A percentile compares a stretch with the other conserved stretches of the same genome.
Conservation (phyloP, 2,329 filamentous ascomycete species). For the Colletotrichum sojae region DNA sequence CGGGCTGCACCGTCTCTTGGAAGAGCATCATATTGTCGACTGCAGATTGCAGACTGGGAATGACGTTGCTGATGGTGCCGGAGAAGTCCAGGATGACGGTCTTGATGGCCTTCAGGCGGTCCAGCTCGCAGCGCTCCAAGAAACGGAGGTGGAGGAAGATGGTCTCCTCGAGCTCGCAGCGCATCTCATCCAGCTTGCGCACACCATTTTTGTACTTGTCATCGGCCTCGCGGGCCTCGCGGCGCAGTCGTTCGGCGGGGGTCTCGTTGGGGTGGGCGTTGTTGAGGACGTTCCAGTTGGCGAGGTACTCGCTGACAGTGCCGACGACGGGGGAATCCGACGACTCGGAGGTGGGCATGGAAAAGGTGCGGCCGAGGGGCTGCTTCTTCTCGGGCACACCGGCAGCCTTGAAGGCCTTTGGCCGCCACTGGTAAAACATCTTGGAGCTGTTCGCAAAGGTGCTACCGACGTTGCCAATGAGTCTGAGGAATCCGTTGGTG, state of each 20-base stretch:
- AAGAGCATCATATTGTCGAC: conserved; percentile 99
- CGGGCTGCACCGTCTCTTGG: conserved; percentile 97
- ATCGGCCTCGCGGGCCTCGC: conserved; percentile 91
- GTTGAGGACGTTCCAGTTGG: conserved; percentile 94
- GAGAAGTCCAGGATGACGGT: conserved; percentile 98
- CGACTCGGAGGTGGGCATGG: conserved; percentile 70
- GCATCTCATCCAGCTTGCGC: conserved; percentile 87
- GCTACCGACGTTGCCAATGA: conserved; percentile 95
- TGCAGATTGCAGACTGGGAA: conserved; percentile 93
- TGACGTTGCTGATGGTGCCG: conserved; percentile 96
- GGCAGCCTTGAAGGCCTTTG: conserved; percentile 89
- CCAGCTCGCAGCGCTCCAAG: conserved; percentile 96
- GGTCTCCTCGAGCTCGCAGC: conserved; percentile 95
- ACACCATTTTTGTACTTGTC: conserved; percentile 93
- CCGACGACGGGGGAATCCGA: conserved; percentile 85
- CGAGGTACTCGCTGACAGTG: conserved; percentile 88
- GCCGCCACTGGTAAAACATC: conserved; percentile 97
- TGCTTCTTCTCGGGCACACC: conserved; percentile 92
- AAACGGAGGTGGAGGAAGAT: conserved; percentile 95
- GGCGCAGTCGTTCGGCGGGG: conserved; percentile 84
- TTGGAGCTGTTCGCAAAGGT: conserved; percentile 97
- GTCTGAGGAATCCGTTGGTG: conserved; percentile 84
- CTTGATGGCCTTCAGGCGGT: conserved; percentile 97
- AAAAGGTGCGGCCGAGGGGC: conserved; percentile 80
- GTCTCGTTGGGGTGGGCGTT: conserved; percentile 95